Conservation (phyloP, 1,139 yeast species). For the Blastobotrys illinoisensis region DNA sequence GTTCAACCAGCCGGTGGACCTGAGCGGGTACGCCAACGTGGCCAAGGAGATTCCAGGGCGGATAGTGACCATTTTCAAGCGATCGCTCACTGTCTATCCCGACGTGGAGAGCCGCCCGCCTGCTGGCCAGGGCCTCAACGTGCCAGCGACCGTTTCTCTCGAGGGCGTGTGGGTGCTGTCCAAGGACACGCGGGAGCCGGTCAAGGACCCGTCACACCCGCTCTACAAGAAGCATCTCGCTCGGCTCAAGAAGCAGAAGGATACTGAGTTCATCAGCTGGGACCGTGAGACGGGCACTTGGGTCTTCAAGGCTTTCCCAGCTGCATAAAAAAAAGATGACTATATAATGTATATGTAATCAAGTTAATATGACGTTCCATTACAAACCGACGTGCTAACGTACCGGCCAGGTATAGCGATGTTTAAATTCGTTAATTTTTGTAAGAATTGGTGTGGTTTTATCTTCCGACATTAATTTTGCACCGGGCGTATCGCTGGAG, state of each 20-base stretch:
- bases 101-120: slow-evolving; percentile 58
- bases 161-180: slow-evolving; percentile 75
- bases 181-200: slow-evolving; percentile 65
- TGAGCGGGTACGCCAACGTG: slow-evolving; percentile 55
- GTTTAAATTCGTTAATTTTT: no score
- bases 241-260: slow-evolving; percentile 56
- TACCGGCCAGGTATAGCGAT: no score
- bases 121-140: slow-evolving; percentile 78
- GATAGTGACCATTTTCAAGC: slow-evolving; percentile 54
- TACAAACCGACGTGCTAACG: no score
- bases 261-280: slow-evolving; percentile 64
- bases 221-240: slow-evolving; percentile 63
- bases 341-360: background rate
- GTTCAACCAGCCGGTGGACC: slow-evolving; percentile 77
- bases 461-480: slow-evolving; percentile 83
- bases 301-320: slow-evolving; percentile 55
- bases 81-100: slow-evolving; percentile 69
- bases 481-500: slow-evolving; percentile 72
- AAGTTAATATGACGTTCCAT: background rate
- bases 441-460: no score
- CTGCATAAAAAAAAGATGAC: background rate
- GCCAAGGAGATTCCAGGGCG: slow-evolving; percentile 57
- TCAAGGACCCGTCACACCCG: slow-evolving; percentile 74
- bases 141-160: slow-evolving; percentile 65
- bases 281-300: slow-evolving; percentile 79